Conservation (phyloP, 2,329 filamentous ascomycete species). For the Thelonectria olida region DNA sequence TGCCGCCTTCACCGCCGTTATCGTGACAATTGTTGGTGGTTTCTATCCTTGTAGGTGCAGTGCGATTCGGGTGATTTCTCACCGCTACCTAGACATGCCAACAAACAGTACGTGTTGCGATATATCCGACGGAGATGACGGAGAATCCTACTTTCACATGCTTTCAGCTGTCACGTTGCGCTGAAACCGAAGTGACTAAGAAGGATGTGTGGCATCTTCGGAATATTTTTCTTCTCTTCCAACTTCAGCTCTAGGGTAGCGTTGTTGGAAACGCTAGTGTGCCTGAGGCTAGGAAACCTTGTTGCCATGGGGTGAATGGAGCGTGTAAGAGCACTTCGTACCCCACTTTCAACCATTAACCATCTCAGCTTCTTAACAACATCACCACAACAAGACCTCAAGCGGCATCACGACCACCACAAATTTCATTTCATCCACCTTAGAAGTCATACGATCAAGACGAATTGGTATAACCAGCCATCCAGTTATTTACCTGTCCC, state of each 20-base stretch:
- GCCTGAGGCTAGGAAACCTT: no score
- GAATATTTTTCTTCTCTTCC: no score
- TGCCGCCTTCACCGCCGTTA: conserved; percentile 12
- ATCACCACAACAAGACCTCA: neutral
- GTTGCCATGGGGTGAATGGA: no score
- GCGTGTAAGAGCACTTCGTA: no score
- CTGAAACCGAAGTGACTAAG: no score
- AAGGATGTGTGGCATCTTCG: no score
- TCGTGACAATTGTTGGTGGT: neutral
- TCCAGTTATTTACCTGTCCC: neutral
- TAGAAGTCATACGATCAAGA: neutral
- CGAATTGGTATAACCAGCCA: no score
- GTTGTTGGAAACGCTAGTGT: no score
- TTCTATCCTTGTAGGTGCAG: neutral
- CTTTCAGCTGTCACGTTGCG: no score
- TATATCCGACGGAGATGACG: neutral
- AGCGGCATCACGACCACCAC: neutral
- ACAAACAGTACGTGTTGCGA: neutral
- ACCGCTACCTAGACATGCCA: no score
- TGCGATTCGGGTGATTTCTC: neutral
- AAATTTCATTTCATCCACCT: neutral
- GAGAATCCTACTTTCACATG: conserved; percentile 1
- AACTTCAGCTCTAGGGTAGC: no score
- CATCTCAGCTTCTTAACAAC: neutral
- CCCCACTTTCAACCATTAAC: neutral